phyloP scores from a whole-genome alignment of 2,329 filamentous ascomycete species.

The Cryphonectria parasitica region DNA sequence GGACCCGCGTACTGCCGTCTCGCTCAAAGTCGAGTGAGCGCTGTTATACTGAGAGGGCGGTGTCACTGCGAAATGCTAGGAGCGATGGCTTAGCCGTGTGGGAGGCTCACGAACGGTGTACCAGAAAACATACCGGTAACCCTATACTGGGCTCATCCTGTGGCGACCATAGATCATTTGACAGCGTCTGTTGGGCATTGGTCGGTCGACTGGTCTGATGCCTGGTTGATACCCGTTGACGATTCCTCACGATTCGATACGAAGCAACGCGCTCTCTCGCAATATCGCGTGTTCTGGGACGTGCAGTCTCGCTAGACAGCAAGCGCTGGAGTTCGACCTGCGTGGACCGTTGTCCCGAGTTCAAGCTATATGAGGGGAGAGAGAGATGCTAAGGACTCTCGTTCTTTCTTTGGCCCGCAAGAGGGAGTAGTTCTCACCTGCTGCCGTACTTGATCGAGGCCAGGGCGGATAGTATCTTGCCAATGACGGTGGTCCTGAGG shows the following conservation, averaged over 20 bases:
- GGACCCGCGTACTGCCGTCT: not conserved
- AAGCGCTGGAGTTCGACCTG: conserved; percentile 11
- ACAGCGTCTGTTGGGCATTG: not conserved
- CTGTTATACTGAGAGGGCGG: not conserved
- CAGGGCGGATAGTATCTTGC: conserved; percentile 9
- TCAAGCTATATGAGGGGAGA: not conserved
- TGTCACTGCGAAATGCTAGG: not conserved
- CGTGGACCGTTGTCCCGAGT: not conserved
- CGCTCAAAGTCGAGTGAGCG: not conserved
- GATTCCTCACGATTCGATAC: conserved; percentile 1
- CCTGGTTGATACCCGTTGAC: not conserved
- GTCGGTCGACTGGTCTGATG: not conserved
- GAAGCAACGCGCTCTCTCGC: conserved; percentile 10
- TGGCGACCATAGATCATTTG: not conserved
- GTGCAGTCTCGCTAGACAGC: conserved; percentile 2
- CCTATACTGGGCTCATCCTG: not conserved
- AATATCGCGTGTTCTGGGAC: conserved; percentile 4
- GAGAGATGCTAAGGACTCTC: not conserved
- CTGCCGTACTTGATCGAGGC: conserved; percentile 5
- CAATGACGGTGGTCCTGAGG: not conserved
- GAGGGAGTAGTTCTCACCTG: not conserved
- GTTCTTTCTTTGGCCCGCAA: not conserved
- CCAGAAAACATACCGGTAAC: not conserved
- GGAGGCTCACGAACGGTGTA: not conserved
- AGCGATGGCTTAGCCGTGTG: not conserved